phyloP scores from a whole-genome alignment of 768 basidiomycete genomes.

The Suillus luteus region DNA sequence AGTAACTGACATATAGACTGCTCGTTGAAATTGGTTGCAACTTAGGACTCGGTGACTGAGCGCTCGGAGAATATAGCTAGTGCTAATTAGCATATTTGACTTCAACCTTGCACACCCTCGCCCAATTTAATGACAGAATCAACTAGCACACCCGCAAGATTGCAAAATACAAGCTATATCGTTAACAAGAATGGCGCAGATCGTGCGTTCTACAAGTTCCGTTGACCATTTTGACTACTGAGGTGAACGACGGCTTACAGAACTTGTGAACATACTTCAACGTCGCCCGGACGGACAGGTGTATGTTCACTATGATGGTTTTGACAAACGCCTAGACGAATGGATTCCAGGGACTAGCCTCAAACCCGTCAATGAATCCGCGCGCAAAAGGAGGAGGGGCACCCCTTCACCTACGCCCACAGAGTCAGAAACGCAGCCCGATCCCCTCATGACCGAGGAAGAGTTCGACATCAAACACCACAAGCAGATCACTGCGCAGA shows the following conservation, averaged over 20 bases:
- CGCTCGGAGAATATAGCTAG: neutral
- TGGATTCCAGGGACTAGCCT: constrained; percentile 55
- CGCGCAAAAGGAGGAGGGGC: constrained; percentile 26
- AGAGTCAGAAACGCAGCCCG: constrained; percentile 19
- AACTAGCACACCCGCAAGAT: constrained; percentile 5
- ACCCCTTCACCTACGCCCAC: constrained; percentile 15
- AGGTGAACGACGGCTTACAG: constrained; percentile 28
- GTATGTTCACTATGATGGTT: constrained; percentile 72
- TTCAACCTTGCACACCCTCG: neutral
- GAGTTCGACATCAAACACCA: constrained; percentile 71
- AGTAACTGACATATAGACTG: neutral
- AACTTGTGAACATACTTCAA: constrained; percentile 54
- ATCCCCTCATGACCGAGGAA: constrained; percentile 59
- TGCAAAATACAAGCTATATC: constrained; percentile 17
- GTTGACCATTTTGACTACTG: constrained; percentile 14
- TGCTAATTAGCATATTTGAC: neutral
- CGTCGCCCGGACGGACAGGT: constrained; percentile 49
- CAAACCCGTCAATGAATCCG: constrained; percentile 26
- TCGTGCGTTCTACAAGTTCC: constrained; percentile 33
- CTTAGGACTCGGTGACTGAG: neutral
- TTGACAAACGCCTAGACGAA: constrained; percentile 75
- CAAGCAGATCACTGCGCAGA: constrained; percentile 63
- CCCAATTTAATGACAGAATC: constrained; percentile 24
- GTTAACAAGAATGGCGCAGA: constrained; percentile 38
- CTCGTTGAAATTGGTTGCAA: neutral